phyloP scores from a whole-genome alignment of 768 basidiomycete species.

The Lanmaoa pseudosensibilis region DNA sequence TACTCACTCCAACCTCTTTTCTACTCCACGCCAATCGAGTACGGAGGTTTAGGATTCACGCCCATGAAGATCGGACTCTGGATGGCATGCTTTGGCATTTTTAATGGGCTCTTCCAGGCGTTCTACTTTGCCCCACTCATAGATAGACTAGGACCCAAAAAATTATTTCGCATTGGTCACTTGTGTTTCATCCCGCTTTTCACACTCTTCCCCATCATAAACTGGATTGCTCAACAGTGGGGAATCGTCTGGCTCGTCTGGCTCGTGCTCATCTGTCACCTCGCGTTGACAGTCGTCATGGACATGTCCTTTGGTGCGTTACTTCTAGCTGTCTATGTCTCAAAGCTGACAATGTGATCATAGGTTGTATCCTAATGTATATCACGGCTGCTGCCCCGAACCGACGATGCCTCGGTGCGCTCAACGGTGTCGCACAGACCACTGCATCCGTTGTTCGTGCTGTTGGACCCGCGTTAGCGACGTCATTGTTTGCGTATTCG shows the following conservation, averaged over 20 bases:
- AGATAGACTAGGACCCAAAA: slow-evolving; percentile 32
- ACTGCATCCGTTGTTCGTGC: slow-evolving; percentile 33
- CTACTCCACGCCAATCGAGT: slow-evolving; percentile 36
- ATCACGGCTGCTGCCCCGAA: slow-evolving; percentile 68
- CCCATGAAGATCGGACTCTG: slow-evolving; percentile 38
- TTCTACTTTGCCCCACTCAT: slow-evolving; percentile 35
- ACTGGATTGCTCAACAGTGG: slow-evolving; percentile 26
- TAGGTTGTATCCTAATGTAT: slow-evolving; percentile 71
- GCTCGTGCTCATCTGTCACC: slow-evolving; percentile 27
- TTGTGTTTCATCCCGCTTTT: slow-evolving; percentile 32
- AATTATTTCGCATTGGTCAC: slow-evolving; percentile 30
- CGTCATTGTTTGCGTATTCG: slow-evolving; percentile 41
- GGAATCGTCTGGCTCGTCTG: slow-evolving; percentile 28
- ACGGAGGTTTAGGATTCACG: slow-evolving; percentile 39
- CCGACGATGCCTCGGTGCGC: slow-evolving; percentile 63
- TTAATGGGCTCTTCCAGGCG: slow-evolving; percentile 34
- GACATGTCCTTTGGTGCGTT: slow-evolving; percentile 37
- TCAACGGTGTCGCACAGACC: slow-evolving; percentile 51
- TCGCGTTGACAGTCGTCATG: slow-evolving; percentile 21
- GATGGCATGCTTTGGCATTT: slow-evolving; percentile 37
- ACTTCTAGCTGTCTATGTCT: neutral
- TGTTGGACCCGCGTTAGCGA: slow-evolving; percentile 33
- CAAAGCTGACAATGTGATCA: neutral
- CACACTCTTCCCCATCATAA: slow-evolving; percentile 33
- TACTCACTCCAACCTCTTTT: slow-evolving; percentile 40